These are phyloP conservation scores for Xylaria sp. DNA, from an alignment of 2,329 filamentous ascomycete genomes.

Conservation along the genomic window DNA sequence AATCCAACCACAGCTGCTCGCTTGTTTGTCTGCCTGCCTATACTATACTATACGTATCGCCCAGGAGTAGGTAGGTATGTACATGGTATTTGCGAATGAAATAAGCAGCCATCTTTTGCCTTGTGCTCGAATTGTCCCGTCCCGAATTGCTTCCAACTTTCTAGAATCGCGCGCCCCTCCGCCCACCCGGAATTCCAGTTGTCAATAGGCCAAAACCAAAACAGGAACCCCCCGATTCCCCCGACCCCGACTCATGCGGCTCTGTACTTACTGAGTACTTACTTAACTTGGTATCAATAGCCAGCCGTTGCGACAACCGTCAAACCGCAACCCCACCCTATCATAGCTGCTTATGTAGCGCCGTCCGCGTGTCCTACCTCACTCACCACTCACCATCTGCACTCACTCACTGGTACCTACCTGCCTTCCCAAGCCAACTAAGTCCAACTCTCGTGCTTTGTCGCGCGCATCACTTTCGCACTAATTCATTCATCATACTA, in stretches of 20 bases:
- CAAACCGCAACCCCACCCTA: constrained; percentile 8
- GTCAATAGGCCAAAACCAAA: background rate
- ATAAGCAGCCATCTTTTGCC: constrained; percentile 3
- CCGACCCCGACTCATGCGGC: constrained; percentile 31
- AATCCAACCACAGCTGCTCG: background rate
- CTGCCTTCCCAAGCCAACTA: constrained; percentile 4
- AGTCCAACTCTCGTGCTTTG: constrained; percentile 3
- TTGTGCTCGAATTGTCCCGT: background rate
- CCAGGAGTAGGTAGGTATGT: no score
- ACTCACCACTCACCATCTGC: background rate
- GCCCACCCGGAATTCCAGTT: background rate
- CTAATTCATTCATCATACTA: background rate
- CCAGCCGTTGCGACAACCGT: constrained; percentile 3
- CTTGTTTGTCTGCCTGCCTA: background rate
- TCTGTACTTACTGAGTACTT: constrained; percentile 21
- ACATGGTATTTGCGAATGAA: background rate
- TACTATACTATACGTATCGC: no score
- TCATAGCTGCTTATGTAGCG: constrained; percentile 18
- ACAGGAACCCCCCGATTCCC: constrained; percentile 7
- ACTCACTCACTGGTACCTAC: constrained; percentile 4
- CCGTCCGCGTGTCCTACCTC: constrained; percentile 15
- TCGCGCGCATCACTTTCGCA: constrained; percentile 11
- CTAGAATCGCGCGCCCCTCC: constrained; percentile 7
- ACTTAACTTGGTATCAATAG: no score
- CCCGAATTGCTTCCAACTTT: constrained; percentile 3